These are phyloP conservation scores for Xylaria palmicola DNA, from an alignment of 495 filamentous ascomycete genomes.

Conservation along the genomic window DNA sequence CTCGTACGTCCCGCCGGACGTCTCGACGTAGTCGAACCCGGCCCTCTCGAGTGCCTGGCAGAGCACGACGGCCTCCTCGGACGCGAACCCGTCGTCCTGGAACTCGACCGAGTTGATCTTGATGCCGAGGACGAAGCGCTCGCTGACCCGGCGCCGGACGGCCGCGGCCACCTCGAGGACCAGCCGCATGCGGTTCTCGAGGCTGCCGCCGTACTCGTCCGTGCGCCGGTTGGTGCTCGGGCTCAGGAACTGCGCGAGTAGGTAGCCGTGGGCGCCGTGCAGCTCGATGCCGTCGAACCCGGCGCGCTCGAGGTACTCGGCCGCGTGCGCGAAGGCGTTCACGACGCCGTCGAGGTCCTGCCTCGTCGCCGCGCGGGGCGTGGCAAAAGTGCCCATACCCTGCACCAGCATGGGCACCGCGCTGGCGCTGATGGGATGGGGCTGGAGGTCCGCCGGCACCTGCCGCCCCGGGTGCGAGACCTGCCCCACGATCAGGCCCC, in stretches of 20 bases:
- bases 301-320: constrained; percentile 55
- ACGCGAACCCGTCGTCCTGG: constrained; percentile 54
- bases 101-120: constrained; percentile 71
- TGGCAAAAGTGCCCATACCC: constrained; percentile 16
- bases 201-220: constrained; percentile 61
- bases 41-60: constrained; percentile 54
- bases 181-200: constrained; percentile 54
- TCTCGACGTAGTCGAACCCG: constrained; percentile 63
- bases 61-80: constrained; percentile 55
- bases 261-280: constrained; percentile 61
- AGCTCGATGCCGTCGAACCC: constrained; percentile 62
- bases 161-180: constrained; percentile 52
- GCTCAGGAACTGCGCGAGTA: constrained; percentile 65
- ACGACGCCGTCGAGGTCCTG: constrained; percentile 51
- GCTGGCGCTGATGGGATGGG: constrained; percentile 57
- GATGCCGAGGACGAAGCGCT: constrained; percentile 57
- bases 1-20: constrained; percentile 63
- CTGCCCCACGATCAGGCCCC: constrained; percentile 57
- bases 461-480: constrained; percentile 65
- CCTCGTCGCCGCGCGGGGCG: constrained; percentile 41
- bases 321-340: constrained; percentile 53
- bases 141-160: constrained; percentile 44
- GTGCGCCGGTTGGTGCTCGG: constrained; percentile 57
- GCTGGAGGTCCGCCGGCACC: constrained; percentile 43
- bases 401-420: constrained; percentile 55